Percentiles rank a stretch among this genome's conserved stretches.
These are phyloP conservation scores for Flaveria linearis DNA, from an alignment of 129 eudicot genomes.

Conservation along the genomic window DNA sequence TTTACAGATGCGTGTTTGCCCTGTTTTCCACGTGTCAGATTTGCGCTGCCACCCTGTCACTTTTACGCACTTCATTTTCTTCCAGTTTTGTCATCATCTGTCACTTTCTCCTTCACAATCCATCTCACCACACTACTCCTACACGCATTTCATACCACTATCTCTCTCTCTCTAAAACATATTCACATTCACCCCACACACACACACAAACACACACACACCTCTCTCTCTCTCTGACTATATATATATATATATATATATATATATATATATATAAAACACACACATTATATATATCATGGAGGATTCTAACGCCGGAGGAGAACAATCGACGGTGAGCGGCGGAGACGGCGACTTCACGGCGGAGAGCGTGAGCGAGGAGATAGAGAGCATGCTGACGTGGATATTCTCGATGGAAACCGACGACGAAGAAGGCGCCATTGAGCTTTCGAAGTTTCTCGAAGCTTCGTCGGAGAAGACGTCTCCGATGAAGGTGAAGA, in stretches of 20 bases:
- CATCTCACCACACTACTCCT: not conserved
- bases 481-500: constrained; percentile 50
- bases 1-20: not conserved
- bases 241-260: not conserved
- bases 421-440: not conserved
- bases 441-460: constrained; percentile 52
- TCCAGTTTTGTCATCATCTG: constrained; percentile 6
- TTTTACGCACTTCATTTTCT: not conserved
- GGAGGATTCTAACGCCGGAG: not conserved
- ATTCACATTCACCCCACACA: too few species aligned
- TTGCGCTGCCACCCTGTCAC: not conserved
- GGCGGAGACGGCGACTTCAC: not conserved
- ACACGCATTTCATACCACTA: not conserved
- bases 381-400: constrained; percentile 34
- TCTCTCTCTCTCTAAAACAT: too few species aligned
- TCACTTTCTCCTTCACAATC: not conserved
- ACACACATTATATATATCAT: too few species aligned
- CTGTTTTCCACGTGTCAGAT: constrained; percentile 3
- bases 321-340: constrained; percentile 3
- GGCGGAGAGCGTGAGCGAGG: constrained; percentile 22
- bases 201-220: too few species aligned
- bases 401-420: constrained; percentile 36
- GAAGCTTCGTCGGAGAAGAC: constrained; percentile 33
- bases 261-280: not conserved
- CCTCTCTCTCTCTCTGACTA: not conserved